A percentile compares a stretch with the other conserved stretches of the same genome.
Evolutionary conservation across 108 stramenopile species (phyloP).

Genomic region (Cyclotella choctawhatcheeana): DNA sequence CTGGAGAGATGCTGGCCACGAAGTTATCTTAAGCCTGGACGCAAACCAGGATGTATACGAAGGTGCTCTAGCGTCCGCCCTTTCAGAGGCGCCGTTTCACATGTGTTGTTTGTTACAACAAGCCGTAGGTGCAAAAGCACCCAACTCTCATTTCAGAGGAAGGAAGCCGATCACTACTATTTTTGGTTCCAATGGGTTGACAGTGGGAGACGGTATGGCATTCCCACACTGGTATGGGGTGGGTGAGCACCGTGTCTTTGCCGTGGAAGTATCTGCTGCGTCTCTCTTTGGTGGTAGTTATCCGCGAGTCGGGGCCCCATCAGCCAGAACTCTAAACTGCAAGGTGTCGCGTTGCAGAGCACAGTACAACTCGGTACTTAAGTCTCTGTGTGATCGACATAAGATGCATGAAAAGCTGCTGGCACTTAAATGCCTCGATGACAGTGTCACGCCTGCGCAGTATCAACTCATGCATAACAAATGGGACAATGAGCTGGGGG

Average conservation of each 20-base stretch:
- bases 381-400: neutral
- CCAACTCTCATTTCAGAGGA: slow-evolving; percentile 2
- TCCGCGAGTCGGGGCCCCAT: slow-evolving; percentile 2
- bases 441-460: neutral
- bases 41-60: slow-evolving; percentile 16
- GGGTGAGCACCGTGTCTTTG: slow-evolving; percentile 24
- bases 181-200: slow-evolving; percentile 8
- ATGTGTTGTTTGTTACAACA: neutral
- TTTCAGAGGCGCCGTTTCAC: neutral
- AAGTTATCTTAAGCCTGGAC: slow-evolving; percentile 2
- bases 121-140: neutral
- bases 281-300: slow-evolving; percentile 9
- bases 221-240: slow-evolving; percentile 9
- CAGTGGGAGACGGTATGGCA: neutral
- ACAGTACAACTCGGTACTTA: neutral
- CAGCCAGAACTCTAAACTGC: slow-evolving; percentile 7
- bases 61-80: neutral
- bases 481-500: slow-evolving; percentile 10
- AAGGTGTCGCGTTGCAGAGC: neutral
- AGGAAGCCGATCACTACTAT: slow-evolving; percentile 4
- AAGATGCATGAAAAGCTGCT: neutral
- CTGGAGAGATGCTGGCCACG: neutral
- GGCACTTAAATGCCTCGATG: neutral
- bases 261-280: slow-evolving; percentile 9
- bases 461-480: slow-evolving; percentile 5